Conservation (phyloP, 1,284 basidiomycete genomes). For the Sporisorium reilianum region DNA sequence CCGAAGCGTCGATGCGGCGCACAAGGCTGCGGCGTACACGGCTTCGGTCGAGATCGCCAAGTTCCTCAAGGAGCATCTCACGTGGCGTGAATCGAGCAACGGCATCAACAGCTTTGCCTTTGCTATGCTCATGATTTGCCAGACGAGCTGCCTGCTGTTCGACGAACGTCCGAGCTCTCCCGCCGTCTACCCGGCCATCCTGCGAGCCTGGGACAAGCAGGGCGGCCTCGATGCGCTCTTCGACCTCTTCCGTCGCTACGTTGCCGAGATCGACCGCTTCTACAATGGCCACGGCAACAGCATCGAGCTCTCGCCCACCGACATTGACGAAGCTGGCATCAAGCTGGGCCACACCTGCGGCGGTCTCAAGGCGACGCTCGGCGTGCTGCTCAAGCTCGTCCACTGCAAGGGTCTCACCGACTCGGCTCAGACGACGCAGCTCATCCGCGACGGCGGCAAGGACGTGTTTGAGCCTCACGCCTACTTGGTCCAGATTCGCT, state of each 20-base stretch:
- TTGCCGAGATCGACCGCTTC: conserved; percentile 75
- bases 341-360: conserved; percentile 78
- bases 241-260: conserved; percentile 75
- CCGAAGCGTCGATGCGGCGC: conserved; percentile 79
- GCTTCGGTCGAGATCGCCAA: conserved; percentile 79
- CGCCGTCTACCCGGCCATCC: conserved; percentile 81
- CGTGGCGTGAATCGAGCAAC: conserved; percentile 74
- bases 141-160: conserved; percentile 80
- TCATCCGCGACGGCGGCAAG: conserved; percentile 66
- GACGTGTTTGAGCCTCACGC: conserved; percentile 81
- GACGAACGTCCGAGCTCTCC: conserved; percentile 76
- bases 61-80: conserved; percentile 81
- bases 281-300: conserved; percentile 70
- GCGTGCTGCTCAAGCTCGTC: conserved; percentile 81
- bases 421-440: conserved; percentile 82
- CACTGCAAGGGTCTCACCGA: conserved; percentile 85
- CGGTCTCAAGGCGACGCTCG: conserved; percentile 83
- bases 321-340: conserved; percentile 51
- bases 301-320: conserved; percentile 24
- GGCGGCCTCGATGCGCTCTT: conserved; percentile 82
- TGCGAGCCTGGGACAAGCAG: conserved; percentile 79
- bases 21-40: conserved; percentile 81
- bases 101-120: conserved; percentile 68
- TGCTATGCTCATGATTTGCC: conserved; percentile 79
- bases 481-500: conserved; percentile 84